Conservation (phyloP, 2,329 filamentous ascomycete species). For the Pseudogymnoascus sp. region DNA sequence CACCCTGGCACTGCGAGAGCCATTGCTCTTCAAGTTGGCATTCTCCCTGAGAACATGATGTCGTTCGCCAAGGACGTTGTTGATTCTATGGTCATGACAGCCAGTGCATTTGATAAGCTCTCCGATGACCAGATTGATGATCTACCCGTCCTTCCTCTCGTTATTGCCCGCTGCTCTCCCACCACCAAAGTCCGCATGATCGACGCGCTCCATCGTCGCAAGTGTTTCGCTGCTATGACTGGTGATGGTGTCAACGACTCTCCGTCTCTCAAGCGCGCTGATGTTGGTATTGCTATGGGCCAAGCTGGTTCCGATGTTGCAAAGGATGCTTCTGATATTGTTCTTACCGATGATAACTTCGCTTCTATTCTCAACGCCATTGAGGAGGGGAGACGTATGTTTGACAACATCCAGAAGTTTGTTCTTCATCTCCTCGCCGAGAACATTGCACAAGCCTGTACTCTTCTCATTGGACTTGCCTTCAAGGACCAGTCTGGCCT, state of each 20-base stretch:
- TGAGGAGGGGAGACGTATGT: slow-evolving; percentile 59
- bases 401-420: slow-evolving; percentile 72
- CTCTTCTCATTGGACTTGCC: slow-evolving; percentile 69
- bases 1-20: slow-evolving; percentile 71
- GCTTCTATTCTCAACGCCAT: slow-evolving; percentile 69
- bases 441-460: slow-evolving; percentile 77
- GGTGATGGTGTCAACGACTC: slow-evolving; percentile 94
- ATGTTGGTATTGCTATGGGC: slow-evolving; percentile 79
- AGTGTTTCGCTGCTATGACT: slow-evolving; percentile 83
- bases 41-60: slow-evolving; percentile 57
- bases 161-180: slow-evolving; percentile 76
- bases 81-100: slow-evolving; percentile 64
- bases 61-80: slow-evolving; percentile 54
- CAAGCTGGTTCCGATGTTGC: slow-evolving; percentile 65
- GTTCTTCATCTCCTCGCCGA: slow-evolving; percentile 70
- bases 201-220: slow-evolving; percentile 70
- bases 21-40: slow-evolving; percentile 71
- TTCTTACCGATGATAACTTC: slow-evolving; percentile 82
- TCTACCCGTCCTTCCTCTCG: slow-evolving; percentile 66
- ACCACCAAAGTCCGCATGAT: slow-evolving; percentile 89
- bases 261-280: slow-evolving; percentile 76
- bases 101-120: slow-evolving; percentile 70
- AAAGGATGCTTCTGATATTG: slow-evolving; percentile 79
- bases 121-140: slow-evolving; percentile 67
- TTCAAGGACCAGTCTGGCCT: slow-evolving; percentile 66